Base-by-base conservation (phyloP, 305 asterid species). In the Rubia tinctorum region DNA sequence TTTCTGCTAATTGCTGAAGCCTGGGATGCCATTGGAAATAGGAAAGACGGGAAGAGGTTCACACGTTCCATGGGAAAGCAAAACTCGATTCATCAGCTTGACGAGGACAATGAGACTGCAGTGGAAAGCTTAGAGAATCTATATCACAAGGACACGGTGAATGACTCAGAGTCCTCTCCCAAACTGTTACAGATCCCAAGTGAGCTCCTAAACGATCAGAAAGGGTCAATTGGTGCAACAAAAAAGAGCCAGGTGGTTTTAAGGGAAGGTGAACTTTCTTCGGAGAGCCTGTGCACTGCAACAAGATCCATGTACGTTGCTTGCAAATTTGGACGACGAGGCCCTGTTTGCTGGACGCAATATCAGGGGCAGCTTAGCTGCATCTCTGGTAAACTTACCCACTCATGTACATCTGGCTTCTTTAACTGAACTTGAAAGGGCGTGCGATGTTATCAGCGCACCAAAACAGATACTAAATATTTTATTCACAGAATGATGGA, bases 181-280 rank as follows among this genome's bases (percentile, higher is more conserved):
- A 87, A 83, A 74, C 66, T 66, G 27, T 71, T 85, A 78, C 90
- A 81, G 83, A 85, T 87, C 77, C 93, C 91, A 25, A 84, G 75
- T 56, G 81, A 80, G 79, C 81, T 83, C 66, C 58, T 78, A 71
- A 77, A 80, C 73, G 92, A 87, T 78, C 81, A 86, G 61, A 86
- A 79, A 73, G 83, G 82, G 37, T 72, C 78, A 18, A 66, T 68
- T 15, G 72, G 76, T 61, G 74, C 78, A 9, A 63, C 61, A 27
- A 88, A 73, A 74, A 82, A 81, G 70, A 79, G 79, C 39, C 83
- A 81, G 70, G 78, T 76, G 83, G 88, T 89, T 59, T 68, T 85
- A 39, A 70, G 84, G 67, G 91, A 87, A 51, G 81, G 81, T 2
- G 90, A 88, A 77, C n/a, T 59, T 72, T 78, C 80, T 10, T 76